phyloP scores from a whole-genome alignment of 1,284 basidiomycete species.

The Pseudomicrostroma phylloplanum region DNA sequence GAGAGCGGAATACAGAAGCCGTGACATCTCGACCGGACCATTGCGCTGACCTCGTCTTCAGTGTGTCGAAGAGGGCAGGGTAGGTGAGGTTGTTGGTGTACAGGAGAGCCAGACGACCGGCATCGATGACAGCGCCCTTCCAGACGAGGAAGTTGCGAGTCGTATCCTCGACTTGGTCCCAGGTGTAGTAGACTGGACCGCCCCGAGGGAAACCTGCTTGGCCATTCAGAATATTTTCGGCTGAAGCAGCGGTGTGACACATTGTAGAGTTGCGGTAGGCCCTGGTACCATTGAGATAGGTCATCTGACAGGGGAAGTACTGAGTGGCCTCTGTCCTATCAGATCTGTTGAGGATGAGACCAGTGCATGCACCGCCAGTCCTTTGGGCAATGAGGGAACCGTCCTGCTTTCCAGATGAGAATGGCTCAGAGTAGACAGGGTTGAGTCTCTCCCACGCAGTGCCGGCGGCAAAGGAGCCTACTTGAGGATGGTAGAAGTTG shows the following conservation, averaged over 20 bases:
- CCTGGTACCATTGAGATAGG: conserved; percentile 65
- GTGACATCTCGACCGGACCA: conserved; percentile 80
- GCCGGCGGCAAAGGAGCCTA: conserved; percentile 40
- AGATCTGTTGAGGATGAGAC: conserved; percentile 60
- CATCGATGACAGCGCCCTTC: conserved; percentile 83
- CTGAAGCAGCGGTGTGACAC: conserved; percentile 28
- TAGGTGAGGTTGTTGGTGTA: conserved; percentile 52
- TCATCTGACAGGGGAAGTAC: conserved; percentile 95
- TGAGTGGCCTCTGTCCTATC: conserved; percentile 55
- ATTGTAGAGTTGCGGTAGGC: conserved; percentile 26
- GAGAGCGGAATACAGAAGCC: conserved; percentile 69
- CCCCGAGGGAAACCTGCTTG: conserved; percentile 15
- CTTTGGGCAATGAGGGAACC: conserved; percentile 91
- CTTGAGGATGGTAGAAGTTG: conserved; percentile 57
- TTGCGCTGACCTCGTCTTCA: conserved; percentile 60
- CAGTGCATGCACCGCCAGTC: conserved; percentile 72
- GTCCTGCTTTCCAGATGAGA: conserved; percentile 75
- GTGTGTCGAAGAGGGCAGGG: conserved; percentile 72
- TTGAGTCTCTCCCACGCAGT: conserved; percentile 71
- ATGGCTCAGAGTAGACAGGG: conserved; percentile 71
- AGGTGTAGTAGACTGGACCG: conserved; percentile 87
- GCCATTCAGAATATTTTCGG: conserved; percentile 25
- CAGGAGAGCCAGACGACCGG: conserved; percentile 76
- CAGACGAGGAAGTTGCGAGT: conserved; percentile 79
- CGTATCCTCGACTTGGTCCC: conserved; percentile 70